These are phyloP conservation scores for Sporisorium scitamineum DNA, from an alignment of 1,284 basidiomycete genomes.

Conservation along the genomic window DNA sequence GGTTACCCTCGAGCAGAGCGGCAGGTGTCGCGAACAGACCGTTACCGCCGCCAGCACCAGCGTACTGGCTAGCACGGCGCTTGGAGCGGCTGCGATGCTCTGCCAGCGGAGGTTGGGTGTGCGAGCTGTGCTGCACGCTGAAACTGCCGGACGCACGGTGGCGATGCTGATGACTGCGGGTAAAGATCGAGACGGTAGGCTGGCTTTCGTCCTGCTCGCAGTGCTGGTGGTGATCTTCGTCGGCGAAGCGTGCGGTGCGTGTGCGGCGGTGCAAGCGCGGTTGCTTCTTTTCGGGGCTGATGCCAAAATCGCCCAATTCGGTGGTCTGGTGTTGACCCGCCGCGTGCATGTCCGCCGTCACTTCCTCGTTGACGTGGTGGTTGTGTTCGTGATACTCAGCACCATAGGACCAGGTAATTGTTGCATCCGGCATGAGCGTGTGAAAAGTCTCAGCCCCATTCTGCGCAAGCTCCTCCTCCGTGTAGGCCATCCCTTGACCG, in stretches of 20 bases:
- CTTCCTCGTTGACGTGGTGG: not conserved
- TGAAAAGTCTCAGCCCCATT: conserved; percentile 26
- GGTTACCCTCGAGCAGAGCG: conserved; percentile 32
- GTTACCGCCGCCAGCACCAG: not conserved
- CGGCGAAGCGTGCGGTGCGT: conserved; percentile 40
- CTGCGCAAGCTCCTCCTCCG: conserved; percentile 11
- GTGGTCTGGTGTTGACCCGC: conserved; percentile 8
- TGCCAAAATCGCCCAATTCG: conserved; percentile 34
- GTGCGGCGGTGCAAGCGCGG: conserved; percentile 34
- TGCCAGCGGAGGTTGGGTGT: conserved; percentile 9
- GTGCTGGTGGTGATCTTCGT: conserved; percentile 16
- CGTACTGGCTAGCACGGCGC: conserved; percentile 8
- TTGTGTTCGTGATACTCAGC: conserved; percentile 7
- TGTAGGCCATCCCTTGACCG: conserved; percentile 25
- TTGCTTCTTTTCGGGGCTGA: conserved; percentile 38
- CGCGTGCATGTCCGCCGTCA: not conserved
- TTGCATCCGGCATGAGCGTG: conserved; percentile 34
- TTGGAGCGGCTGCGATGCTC: conserved; percentile 18
- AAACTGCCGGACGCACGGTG: conserved; percentile 26
- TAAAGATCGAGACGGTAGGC: conserved; percentile 41
- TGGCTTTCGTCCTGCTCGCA: conserved; percentile 11
- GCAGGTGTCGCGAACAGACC: conserved; percentile 28
- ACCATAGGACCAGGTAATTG: conserved; percentile 18
- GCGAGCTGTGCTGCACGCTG: conserved; percentile 18
- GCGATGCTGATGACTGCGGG: conserved; percentile 26